These are phyloP conservation scores for Trametopsis cervina DNA, from an alignment of 768 basidiomycete species.

Conservation along the genomic window DNA sequence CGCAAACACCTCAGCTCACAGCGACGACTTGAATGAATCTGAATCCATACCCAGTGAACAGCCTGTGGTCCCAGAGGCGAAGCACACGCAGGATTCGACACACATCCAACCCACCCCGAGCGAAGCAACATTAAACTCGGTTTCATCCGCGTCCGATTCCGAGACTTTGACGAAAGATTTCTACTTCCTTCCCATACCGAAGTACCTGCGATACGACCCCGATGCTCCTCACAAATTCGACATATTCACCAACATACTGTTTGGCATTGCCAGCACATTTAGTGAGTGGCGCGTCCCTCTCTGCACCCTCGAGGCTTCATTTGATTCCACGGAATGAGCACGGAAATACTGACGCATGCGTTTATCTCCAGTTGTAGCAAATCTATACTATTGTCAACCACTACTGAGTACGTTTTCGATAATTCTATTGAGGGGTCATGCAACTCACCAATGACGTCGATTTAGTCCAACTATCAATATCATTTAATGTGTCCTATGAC, in stretches of 20 bases:
- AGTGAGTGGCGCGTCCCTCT: conserved; percentile 26
- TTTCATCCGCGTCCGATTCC: no score
- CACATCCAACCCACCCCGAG: no score
- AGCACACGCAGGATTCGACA: no score
- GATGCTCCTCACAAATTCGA: conserved; percentile 46
- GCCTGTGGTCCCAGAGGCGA: no score
- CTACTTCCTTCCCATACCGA: conserved; percentile 58
- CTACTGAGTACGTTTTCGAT: conserved; percentile 47
- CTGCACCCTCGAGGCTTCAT: background rate
- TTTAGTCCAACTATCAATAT: conserved; percentile 22
- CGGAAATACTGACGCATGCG: background rate
- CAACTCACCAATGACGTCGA: background rate
- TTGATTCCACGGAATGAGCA: background rate
- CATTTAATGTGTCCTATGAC: conserved; percentile 32
- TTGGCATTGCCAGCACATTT: conserved; percentile 60
- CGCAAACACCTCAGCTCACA: no score
- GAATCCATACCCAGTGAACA: no score
- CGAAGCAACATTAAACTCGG: no score
- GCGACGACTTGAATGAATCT: no score
- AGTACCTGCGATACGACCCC: conserved; percentile 43
- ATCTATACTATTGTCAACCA: conserved; percentile 81
- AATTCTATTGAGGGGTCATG: conserved; percentile 19
- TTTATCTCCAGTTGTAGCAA: conserved; percentile 45
- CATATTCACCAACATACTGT: conserved; percentile 44
- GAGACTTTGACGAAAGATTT: conserved; percentile 52